Conservation (phyloP, 1,139 yeast genomes). For the Pichia sp. region DNA sequence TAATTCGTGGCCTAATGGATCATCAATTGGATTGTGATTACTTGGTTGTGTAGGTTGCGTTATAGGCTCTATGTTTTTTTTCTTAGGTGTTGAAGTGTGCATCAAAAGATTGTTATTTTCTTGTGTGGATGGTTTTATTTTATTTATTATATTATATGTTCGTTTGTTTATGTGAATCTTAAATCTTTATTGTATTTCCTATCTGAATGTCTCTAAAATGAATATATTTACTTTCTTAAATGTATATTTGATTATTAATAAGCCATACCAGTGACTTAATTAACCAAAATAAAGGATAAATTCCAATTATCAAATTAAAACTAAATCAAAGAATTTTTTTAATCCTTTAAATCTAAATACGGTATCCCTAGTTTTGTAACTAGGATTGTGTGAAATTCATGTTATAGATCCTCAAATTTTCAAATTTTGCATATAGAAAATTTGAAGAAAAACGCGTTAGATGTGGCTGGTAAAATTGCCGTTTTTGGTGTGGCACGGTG, state of each 20-base stretch:
- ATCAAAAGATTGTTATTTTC: not conserved
- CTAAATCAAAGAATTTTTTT: not conserved
- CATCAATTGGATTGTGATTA: conserved; percentile 31
- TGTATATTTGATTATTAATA: not conserved
- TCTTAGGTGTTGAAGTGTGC: not conserved
- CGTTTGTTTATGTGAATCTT: not conserved
- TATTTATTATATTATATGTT: not conserved
- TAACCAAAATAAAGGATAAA: too few species aligned
- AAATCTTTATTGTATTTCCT: not conserved
- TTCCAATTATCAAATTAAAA: too few species aligned
- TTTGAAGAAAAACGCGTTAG: not conserved
- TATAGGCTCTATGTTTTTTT: conserved; percentile 44
- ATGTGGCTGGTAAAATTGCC: not conserved
- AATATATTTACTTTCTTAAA: not conserved
- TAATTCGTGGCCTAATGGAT: conserved; percentile 33
- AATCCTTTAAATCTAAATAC: not conserved
- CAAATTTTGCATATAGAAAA: not conserved
- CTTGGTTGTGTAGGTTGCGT: conserved; percentile 63
- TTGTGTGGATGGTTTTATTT: not conserved
- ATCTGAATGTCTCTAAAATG: not conserved
- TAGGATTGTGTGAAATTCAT: not conserved
- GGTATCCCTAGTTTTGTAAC: not conserved
- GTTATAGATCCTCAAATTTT: not conserved
- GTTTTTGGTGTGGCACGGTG: not conserved
- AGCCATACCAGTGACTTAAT: not conserved